Percentiles rank a stretch among this genome's conserved stretches.
phyloP scores from a whole-genome alignment of 108 stramenopile genomes.

The Cyclotella baltica region DNA sequence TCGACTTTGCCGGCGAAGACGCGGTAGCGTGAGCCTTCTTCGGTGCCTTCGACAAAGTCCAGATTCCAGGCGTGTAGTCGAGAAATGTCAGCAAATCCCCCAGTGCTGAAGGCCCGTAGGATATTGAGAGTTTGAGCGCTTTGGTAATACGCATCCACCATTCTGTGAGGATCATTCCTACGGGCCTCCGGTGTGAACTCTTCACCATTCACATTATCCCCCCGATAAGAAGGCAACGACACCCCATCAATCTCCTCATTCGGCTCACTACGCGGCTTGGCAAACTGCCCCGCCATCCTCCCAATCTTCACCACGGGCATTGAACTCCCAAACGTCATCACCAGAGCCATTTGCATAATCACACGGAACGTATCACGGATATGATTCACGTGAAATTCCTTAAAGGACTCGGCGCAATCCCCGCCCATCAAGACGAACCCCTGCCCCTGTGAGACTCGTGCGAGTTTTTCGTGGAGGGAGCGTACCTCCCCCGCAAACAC shows the following conservation, averaged over 20 bases:
- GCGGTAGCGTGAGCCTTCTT: constrained; percentile 93
- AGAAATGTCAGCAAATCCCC: constrained; percentile 96
- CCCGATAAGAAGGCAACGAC: constrained; percentile 92
- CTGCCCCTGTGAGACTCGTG: constrained; percentile 93
- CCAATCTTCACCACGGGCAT: constrained; percentile 97
- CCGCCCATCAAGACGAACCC: constrained; percentile 99
- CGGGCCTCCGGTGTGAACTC: constrained; percentile 94
- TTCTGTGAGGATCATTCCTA: constrained; percentile 81
- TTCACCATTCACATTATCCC: constrained; percentile 97
- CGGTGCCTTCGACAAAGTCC: constrained; percentile 96
- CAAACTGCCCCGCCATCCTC: constrained; percentile 98
- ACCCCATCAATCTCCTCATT: constrained; percentile 89
- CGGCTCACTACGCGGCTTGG: constrained; percentile 95
- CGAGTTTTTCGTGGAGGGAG: constrained; percentile 90
- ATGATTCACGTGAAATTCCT: constrained; percentile 95
- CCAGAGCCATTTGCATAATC: constrained; percentile 94
- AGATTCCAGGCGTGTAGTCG: constrained; percentile 98
- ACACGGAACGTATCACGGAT: constrained; percentile 96
- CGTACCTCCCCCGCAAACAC: constrained; percentile 95
- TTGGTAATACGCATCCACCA: constrained; percentile 93
- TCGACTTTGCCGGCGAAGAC: constrained; percentile 93
- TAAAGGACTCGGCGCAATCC: constrained; percentile 97
- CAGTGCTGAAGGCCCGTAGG: constrained; percentile 94
- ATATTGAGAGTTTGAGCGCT: constrained; percentile 97
- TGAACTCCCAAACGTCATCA: constrained; percentile 94